Evolutionary conservation across 1,284 basidiomycete species (phyloP), one percentile per base, ranked within the genome.

Genomic region (Trichosporon ovoides): DNA sequence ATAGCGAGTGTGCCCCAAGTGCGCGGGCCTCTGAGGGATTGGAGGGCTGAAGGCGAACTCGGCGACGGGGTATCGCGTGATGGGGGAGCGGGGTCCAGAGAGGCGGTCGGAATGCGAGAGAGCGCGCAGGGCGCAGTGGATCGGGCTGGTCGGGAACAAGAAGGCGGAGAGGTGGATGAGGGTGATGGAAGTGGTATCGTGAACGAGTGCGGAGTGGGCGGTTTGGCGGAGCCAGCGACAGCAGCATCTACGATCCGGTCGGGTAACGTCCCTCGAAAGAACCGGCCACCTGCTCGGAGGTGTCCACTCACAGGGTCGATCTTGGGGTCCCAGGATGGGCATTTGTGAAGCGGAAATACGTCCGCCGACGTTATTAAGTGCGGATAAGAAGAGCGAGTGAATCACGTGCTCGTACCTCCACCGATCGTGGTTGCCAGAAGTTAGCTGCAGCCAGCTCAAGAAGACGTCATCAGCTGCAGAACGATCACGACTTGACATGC

Each of bases 1-100:
- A 59, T 55, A 10, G 37, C 38, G 35, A 62, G 55, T 19, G 52
- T 43, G 16, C 61, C 61, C 61, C 61, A 62, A 43, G 56, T 55
- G 22, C 57, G 61, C 28, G 58, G 53, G 36, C 46, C 35, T 13
- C 43, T 22, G 43, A 48, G 53, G 14, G 38, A 16, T 7, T 40
- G 33, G 22, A 34, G 34, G 10, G 53, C 48, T 22, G 28, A 11
- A n/a, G 43, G 34, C 6, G 31, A 38, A 18, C 34, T 36, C n/a
- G 37, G 22, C 16, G 52, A 28, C 7, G 24, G 48, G 3, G 35
- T 13, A 48, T 22, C 9, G 43, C 24, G 43, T 48, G 14, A 22
- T 16, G 35, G 24, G 24, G 16, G 11, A 14, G 35, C 7, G 38
- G 5, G 28, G 28, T 31, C 37, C 12, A n/a, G 24, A n/a, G 43